Evolutionary conservation across 1,284 basidiomycete species (phyloP), one percentile per base, ranked within the genome.

Genomic region (Malassezia caprae): DNA sequence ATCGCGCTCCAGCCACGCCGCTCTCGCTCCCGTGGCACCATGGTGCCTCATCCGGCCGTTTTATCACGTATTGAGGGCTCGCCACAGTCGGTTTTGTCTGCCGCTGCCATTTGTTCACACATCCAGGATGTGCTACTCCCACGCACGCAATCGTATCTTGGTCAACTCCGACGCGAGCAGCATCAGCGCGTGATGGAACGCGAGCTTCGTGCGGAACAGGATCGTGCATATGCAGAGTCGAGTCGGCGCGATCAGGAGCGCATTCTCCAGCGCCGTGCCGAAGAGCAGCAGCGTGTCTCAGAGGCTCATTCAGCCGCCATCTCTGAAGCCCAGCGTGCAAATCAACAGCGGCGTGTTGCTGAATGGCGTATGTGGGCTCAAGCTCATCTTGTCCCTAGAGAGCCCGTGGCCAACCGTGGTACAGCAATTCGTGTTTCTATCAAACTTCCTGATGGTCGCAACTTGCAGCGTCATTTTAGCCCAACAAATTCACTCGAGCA

Each of bases 1-100:
- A 77, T 93, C 44, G 85, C 88, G 0, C 80, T 93, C 31, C 87
- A 94, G 65, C 85, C 90, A 48, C 55, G 65, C n/a, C 61, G 65
- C 24, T 54, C 61, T 11, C 31, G 58, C 8, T 57, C 53, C n/a
- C 35, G 62, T 23, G 53, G 51, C n/a, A 12, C 35, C 2, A 15
- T 45, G 1, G 45, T 48, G 6, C 47, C 56, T 6, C 58, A 65
- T 27, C 62, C 65, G 3, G 64, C 68, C 4, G 61, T 70, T 11
- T 58, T 70, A 2, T 67, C 66, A 5, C 53, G 68, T 12, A 43
- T 68, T 12, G 66, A 68, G 39, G 68, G 68, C 8, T 63, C 66
- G 12, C 60, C 66, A 3, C 47, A 57, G 4, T 51, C 64, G 3
- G 55, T 58, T 3, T 60, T 64, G 7, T 63, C 62, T 3, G 64